phyloP scores from a whole-genome alignment of 129 eudicot species.

The Flaveria sonorensis region DNA sequence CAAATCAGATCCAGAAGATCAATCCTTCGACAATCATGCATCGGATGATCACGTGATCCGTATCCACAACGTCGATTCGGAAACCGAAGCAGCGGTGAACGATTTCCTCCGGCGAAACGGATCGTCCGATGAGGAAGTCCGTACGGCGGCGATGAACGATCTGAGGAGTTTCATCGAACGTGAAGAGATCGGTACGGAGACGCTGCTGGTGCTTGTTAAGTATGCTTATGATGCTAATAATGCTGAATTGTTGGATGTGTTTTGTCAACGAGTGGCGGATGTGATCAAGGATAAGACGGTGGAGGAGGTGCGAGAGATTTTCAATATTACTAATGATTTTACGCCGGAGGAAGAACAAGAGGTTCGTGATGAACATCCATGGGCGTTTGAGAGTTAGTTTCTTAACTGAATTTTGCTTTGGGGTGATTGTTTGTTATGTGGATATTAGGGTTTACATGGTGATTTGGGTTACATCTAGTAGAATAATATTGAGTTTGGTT shows the following conservation, averaged over 20 bases:
- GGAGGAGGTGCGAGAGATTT: constrained; percentile 17
- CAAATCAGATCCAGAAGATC: not conserved
- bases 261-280: constrained; percentile 13
- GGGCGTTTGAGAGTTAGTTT: constrained; percentile 7
- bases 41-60: not conserved
- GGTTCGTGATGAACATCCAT: constrained; percentile 9
- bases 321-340: constrained; percentile 17
- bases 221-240: not conserved
- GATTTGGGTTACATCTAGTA: too few species aligned
- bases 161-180: not conserved
- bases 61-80: not conserved
- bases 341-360: constrained; percentile 26
- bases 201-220: not conserved
- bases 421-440: not conserved
- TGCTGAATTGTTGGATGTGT: not conserved
- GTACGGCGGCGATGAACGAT: not conserved
- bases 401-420: not conserved
- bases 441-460: not conserved
- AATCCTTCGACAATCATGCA: not conserved
- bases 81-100: constrained; percentile 14
- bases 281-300: not conserved
- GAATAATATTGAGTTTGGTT: too few species aligned
- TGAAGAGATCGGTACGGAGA: not conserved
- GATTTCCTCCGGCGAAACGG: not conserved
- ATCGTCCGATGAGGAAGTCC: not conserved